Evolutionary conservation across 2,329 filamentous ascomycete species (phyloP), one percentile per base, ranked within the genome.

Genomic region (Didymellaceae sp.): DNA sequence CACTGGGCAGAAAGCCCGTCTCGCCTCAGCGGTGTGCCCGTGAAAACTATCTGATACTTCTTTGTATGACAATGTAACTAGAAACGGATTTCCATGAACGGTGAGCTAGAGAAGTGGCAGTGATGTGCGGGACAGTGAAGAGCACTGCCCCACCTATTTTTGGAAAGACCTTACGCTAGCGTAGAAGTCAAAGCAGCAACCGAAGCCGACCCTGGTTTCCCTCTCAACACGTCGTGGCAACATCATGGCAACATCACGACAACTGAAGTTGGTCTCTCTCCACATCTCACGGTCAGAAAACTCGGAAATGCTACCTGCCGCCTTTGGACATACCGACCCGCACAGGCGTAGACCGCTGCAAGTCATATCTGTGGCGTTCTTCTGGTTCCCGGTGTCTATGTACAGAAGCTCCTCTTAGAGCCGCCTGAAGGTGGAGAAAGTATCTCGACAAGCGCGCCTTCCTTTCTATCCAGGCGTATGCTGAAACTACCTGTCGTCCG

Each of bases 141-240:
- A 59, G 62, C 62, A 68, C 63, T 61, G 64, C 64, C 63, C 59
- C 61, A 24, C 52, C 64, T 68, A 68, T 61, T 59, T 65, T 62
- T 68, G 63, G 63, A 47, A 42, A 13, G 37, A 42, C 22, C 20
- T 17, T n/a, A 21, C 53, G 41, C 59, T 59, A 61, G 39, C 31
- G 30, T 51, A 35, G 38, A 48, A 28, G 39, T 28, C 46, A 48
- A 54, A 26, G 52, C n/a, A n/a, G n/a, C 38, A 59, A 38, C 55
- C 54, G 55, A 61, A 55, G 54, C 53, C 38, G 22, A 35, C 48
- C 57, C 58, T 44, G 57, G 33, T 32, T 37, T 40, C 28, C 40
- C 47, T 37, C 35, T 16, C 31, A 39, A 10, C 16, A 48, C 50
- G 26, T 37, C 42, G 34, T 21, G 10, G 31, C 31, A 34, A 26